A percentile compares a stretch with the other conserved stretches of the same genome.
Conservation (phyloP, 2,329 filamentous ascomycete species). For the Exophiala dermatitidis region DNA sequence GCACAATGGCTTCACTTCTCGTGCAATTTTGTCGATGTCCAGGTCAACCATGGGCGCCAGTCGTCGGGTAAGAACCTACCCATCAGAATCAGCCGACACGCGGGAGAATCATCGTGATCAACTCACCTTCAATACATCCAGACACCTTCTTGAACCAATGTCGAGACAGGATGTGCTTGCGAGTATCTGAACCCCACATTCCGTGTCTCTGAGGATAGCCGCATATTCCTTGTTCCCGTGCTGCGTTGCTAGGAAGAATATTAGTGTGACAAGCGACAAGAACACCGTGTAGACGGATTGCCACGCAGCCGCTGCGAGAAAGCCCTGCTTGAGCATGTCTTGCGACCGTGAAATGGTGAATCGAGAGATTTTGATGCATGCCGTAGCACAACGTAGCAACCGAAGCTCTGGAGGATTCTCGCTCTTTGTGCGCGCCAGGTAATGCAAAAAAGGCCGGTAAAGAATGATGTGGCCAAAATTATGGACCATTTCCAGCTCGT, state of each 20-base stretch:
- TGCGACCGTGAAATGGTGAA: slow-evolving; percentile 14
- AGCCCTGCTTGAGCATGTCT: slow-evolving; percentile 13
- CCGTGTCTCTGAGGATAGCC: slow-evolving; percentile 12
- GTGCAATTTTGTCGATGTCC: slow-evolving; percentile 12
- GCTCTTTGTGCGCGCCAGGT: slow-evolving; percentile 17
- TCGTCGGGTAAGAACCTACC: slow-evolving; percentile 9
- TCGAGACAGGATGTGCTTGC: slow-evolving; percentile 17
- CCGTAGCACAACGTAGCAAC: slow-evolving; percentile 12
- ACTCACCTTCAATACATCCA: slow-evolving; percentile 17
- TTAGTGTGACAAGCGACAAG: slow-evolving; percentile 14
- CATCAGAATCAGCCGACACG: not conserved
- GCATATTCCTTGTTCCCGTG: slow-evolving; percentile 8
- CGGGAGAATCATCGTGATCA: not conserved
- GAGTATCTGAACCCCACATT: slow-evolving; percentile 17
- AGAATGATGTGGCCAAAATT: slow-evolving; percentile 25
- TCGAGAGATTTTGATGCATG: slow-evolving; percentile 17
- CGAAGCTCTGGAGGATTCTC: slow-evolving; percentile 10
- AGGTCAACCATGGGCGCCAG: slow-evolving; percentile 14
- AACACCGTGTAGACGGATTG: slow-evolving; percentile 22
- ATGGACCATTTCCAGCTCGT: slow-evolving; percentile 21
- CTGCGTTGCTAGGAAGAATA: slow-evolving; percentile 19
- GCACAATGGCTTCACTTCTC: slow-evolving; percentile 3
- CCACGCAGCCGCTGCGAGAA: slow-evolving; percentile 20
- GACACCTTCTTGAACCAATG: slow-evolving; percentile 16
- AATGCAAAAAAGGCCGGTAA: slow-evolving; percentile 26